Percentiles rank a stretch among this genome's conserved stretches.
phyloP scores from a whole-genome alignment of 768 basidiomycete genomes.

The Amanita rubescens region DNA sequence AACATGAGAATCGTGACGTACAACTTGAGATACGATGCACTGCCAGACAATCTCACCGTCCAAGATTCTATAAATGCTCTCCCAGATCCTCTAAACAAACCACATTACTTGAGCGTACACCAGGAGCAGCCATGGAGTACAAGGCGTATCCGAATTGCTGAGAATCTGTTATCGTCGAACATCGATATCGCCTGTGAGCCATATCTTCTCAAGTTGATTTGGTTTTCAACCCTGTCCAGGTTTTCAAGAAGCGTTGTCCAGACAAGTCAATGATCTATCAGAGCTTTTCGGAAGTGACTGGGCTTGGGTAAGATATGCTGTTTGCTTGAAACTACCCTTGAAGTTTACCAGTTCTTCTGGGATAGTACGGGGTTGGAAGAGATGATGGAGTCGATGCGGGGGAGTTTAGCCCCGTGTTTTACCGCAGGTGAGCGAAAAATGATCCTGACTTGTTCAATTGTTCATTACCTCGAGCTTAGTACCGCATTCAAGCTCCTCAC shows the following conservation, averaged over 20 bases:
- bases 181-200: slow-evolving; percentile 32
- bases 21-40: slow-evolving; percentile 48
- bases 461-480: slow-evolving; percentile 12
- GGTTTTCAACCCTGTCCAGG: slow-evolving; percentile 20
- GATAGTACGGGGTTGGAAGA: slow-evolving; percentile 55
- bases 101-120: slow-evolving; percentile 22
- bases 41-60: slow-evolving; percentile 44
- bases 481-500: slow-evolving; percentile 28
- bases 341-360: neutral
- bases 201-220: neutral
- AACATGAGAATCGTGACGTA: slow-evolving; percentile 33
- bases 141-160: slow-evolving; percentile 39
- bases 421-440: slow-evolving; percentile 29
- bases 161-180: slow-evolving; percentile 34
- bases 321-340: neutral
- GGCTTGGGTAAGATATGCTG: slow-evolving; percentile 35
- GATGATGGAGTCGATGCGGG: slow-evolving; percentile 48
- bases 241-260: slow-evolving; percentile 46
- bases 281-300: slow-evolving; percentile 47
- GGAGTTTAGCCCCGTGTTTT: slow-evolving; percentile 61
- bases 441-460: neutral
- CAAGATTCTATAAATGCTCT: slow-evolving; percentile 35
- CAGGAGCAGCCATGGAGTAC: slow-evolving; percentile 51
- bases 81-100: slow-evolving; percentile 31
- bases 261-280: slow-evolving; percentile 50